A percentile compares a stretch with the other conserved stretches of the same genome.
These are phyloP conservation scores for Globisporangium polare DNA, from an alignment of 352 stramenopile species.

Conservation along the genomic window DNA sequence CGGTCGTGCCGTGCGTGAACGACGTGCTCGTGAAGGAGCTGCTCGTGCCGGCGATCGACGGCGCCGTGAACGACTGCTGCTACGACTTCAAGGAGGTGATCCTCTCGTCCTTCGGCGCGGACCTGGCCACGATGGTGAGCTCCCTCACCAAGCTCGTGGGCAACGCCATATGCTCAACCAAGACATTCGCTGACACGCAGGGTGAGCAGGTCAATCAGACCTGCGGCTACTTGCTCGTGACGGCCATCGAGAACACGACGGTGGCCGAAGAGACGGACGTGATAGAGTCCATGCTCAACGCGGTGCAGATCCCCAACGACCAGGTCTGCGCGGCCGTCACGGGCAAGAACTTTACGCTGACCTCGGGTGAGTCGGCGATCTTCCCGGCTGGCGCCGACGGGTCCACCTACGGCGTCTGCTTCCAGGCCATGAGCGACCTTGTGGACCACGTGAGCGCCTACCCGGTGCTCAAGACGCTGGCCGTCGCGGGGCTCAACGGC, in stretches of 20 bases:
- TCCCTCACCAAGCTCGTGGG: constrained; percentile 8
- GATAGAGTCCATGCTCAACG: background rate
- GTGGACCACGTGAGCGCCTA: constrained; percentile 13
- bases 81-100: constrained; percentile 5
- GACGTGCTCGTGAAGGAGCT: constrained; percentile 3
- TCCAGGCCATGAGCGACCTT: constrained; percentile 9
- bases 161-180: constrained; percentile 12
- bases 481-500: background rate
- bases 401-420: constrained; percentile 4
- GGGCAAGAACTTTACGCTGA: constrained; percentile 1
- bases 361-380: background rate
- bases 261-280: background rate
- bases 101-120: constrained; percentile 1
- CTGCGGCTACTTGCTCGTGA: constrained; percentile 4
- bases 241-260: background rate
- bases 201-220: background rate
- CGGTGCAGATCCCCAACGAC: constrained; percentile 9
- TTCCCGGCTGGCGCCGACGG: background rate
- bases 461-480: background rate
- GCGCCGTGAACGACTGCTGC: background rate
- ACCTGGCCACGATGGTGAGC: background rate
- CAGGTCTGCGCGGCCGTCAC: constrained; percentile 9
- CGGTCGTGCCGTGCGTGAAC: constrained; percentile 10
- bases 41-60: constrained; percentile 5
- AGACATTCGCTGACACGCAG: background rate